Percentiles rank a stretch among this genome's conserved stretches.
phyloP scores from a whole-genome alignment of 2,329 filamentous ascomycete species.

The Zarea fungicola region DNA sequence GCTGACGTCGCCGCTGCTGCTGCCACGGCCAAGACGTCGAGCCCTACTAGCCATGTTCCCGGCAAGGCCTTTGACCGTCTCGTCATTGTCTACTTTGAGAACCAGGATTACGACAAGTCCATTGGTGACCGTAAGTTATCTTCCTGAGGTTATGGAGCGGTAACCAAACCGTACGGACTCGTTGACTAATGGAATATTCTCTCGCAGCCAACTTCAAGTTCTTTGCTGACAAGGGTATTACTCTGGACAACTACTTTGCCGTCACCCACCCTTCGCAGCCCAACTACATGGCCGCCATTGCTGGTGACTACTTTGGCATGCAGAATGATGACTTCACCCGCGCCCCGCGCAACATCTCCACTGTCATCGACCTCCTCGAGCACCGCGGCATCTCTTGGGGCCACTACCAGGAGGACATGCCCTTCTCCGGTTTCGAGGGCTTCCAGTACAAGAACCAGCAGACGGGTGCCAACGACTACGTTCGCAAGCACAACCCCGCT shows the following conservation, averaged over 20 bases:
- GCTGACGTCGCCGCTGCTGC: slow-evolving; percentile 49
- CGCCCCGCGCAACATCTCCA: slow-evolving; percentile 56
- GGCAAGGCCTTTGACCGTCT: slow-evolving; percentile 70
- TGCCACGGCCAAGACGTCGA: slow-evolving; percentile 55
- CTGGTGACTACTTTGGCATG: slow-evolving; percentile 71
- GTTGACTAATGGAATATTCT: background rate
- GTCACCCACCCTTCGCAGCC: slow-evolving; percentile 70
- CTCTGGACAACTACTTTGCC: slow-evolving; percentile 41
- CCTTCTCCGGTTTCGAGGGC: slow-evolving; percentile 69
- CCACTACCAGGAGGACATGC: slow-evolving; percentile 73
- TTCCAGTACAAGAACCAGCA: slow-evolving; percentile 56
- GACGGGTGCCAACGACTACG: slow-evolving; percentile 67
- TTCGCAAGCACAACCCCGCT: slow-evolving; percentile 72
- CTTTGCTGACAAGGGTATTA: slow-evolving; percentile 27
- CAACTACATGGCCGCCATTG: slow-evolving; percentile 66
- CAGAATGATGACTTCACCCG: slow-evolving; percentile 60
- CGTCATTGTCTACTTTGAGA: slow-evolving; percentile 72
- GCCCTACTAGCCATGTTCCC: slow-evolving; percentile 58
- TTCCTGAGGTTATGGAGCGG: background rate
- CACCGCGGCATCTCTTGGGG: slow-evolving; percentile 61
- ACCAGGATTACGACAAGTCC: slow-evolving; percentile 64
- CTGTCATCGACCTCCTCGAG: slow-evolving; percentile 64
- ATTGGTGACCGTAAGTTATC: slow-evolving; percentile 51
- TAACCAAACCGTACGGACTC: background rate
- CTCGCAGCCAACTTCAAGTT: slow-evolving; percentile 23